phyloP scores from a whole-genome alignment of 1,284 basidiomycete species.

The Apiotrichum domesticum region DNA sequence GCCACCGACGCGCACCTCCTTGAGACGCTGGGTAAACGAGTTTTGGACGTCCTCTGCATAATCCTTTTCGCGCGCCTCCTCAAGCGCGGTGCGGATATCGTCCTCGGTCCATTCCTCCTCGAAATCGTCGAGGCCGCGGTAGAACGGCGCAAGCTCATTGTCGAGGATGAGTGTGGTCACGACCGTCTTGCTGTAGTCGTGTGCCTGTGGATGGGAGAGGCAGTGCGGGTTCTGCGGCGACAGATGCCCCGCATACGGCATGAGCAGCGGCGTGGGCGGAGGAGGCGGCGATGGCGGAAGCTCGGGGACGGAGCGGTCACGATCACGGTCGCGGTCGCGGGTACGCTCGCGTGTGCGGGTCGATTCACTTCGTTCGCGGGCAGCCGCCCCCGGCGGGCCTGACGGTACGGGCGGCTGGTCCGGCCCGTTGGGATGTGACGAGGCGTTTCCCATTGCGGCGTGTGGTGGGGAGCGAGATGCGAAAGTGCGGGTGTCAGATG shows the following conservation, averaged over 20 bases:
- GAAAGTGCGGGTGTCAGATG: background rate
- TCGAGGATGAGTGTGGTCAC: slow-evolving; percentile 82
- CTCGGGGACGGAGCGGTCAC: slow-evolving; percentile 16
- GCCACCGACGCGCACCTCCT: slow-evolving; percentile 31
- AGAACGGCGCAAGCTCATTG: slow-evolving; percentile 88
- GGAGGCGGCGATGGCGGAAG: slow-evolving; percentile 45
- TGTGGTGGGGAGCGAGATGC: no score
- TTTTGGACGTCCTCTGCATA: slow-evolving; percentile 34
- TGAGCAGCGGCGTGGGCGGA: slow-evolving; percentile 58
- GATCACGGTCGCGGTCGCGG: slow-evolving; percentile 21
- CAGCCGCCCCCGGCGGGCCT: background rate
- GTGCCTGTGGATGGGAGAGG: slow-evolving; percentile 52
- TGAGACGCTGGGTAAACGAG: slow-evolving; percentile 27
- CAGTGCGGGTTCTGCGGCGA: slow-evolving; percentile 86
- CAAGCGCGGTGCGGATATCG: slow-evolving; percentile 56
- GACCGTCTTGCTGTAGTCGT: slow-evolving; percentile 83
- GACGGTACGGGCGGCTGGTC: background rate
- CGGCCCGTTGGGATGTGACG: slow-evolving; percentile 15
- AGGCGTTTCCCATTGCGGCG: slow-evolving; percentile 35
- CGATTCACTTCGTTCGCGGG: background rate
- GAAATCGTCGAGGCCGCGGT: slow-evolving; percentile 89
- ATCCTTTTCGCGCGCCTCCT: slow-evolving; percentile 35
- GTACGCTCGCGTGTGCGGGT: background rate
- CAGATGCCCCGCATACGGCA: slow-evolving; percentile 62
- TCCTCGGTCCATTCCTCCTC: slow-evolving; percentile 78